phyloP scores from a whole-genome alignment of 139 green algal genomes.

The Prasinococcaceae sp. region DNA sequence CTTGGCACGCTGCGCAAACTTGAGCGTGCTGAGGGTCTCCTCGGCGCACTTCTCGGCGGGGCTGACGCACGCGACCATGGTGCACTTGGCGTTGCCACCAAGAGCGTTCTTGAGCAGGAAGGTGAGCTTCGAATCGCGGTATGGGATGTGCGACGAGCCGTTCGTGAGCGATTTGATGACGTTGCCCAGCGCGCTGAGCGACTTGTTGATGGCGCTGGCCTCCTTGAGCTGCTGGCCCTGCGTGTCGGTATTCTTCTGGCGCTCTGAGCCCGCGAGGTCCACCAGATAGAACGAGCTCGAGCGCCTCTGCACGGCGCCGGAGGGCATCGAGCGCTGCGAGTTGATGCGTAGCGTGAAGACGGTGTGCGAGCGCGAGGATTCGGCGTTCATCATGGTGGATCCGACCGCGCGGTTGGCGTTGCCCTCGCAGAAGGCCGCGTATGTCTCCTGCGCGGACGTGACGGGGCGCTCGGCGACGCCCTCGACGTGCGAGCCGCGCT shows the following conservation, averaged over 20 bases:
- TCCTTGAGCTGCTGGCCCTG: constrained; percentile 76
- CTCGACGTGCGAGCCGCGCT: constrained; percentile 66
- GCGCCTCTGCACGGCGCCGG: constrained; percentile 14
- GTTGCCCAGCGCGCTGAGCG: constrained; percentile 74
- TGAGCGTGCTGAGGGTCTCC: constrained; percentile 38
- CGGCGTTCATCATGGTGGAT: constrained; percentile 71
- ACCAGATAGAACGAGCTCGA: constrained; percentile 27
- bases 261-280: constrained; percentile 64
- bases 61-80: constrained; percentile 42
- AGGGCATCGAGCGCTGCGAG: constrained; percentile 6
- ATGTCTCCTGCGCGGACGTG: constrained; percentile 6
- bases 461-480: constrained; percentile 45
- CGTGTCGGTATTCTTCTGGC: constrained; percentile 53
- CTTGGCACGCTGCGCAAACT: constrained; percentile 57
- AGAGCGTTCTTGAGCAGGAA: constrained; percentile 54
- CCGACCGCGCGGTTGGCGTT: constrained; percentile 50
- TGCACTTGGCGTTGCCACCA: constrained; percentile 34
- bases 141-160: constrained; percentile 65
- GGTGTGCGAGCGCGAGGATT: constrained; percentile 69
- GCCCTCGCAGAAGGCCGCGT: constrained; percentile 25
- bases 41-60: constrained; percentile 22
- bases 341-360: too few relatives aligned
- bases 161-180: constrained; percentile 59
- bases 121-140: constrained; percentile 89
- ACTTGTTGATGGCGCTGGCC: constrained; percentile 90